Evolutionary conservation across 164 flowering plant species (phyloP), one percentile per base, ranked within the genome.

Genomic region (Amborella trichopoda): DNA sequence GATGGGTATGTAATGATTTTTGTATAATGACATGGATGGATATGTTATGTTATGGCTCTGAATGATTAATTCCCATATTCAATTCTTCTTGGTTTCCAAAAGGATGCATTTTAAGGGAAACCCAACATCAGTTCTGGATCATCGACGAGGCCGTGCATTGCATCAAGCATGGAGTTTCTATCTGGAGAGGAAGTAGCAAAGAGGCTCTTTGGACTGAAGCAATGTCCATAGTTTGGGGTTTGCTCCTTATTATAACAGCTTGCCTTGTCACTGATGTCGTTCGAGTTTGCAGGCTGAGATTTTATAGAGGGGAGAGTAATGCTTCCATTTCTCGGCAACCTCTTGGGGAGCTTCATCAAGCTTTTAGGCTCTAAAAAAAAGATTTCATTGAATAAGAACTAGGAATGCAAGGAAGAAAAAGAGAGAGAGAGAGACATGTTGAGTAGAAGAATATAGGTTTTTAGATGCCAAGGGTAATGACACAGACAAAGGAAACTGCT

Each of bases 81-180:
- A n/a, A n/a, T n/a, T n/a, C n/a, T n/a, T n/a, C n/a, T n/a, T n/a
- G n/a, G n/a, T n/a, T n/a, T n/a, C n/a, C n/a, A n/a, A 38, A 83
- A 80, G 25, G 75, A 69, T 28, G 70, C 46, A 23, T 72, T 71
- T 45, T 77, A 76, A 25, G 80, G 87, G 30, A 83, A 66, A 28
- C 76, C 79, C 26, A 83, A 64, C 46, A 83, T 76, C 59, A 80
- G 49, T 63, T 76, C 88, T 58, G 77, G 81, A 52, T 77, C 88
- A 26, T 69, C 78, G 45, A 70, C 82, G 1, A 44, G 60, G 47
- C 54, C 61, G 32, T 60, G 43, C n/a, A 67, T 56, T 45, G 83
- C 58, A 27, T 77, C 78, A 44, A 72, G 56, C 71, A 66, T 58
- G 46, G 75, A 65, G 61, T 74, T 55, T 32, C 70, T 56, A 51